Evolutionary conservation across 192 early-diverging fungal species (phyloP), one percentile per base, ranked within the genome.

Genomic region (Rhizophagus prolifer): DNA sequence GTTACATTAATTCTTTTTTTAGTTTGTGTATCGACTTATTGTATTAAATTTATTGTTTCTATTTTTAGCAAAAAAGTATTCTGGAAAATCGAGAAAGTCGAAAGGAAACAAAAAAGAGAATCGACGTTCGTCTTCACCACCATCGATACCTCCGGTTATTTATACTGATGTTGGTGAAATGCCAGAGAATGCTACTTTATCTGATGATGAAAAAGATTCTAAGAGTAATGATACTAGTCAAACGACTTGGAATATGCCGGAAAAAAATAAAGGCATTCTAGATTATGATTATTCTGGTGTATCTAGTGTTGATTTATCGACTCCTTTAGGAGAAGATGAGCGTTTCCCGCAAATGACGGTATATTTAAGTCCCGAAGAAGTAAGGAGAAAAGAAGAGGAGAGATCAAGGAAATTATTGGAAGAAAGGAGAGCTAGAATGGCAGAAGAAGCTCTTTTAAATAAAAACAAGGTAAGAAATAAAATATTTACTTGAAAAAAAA

Each of bases 111-210:
- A 82, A 71, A 79, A 78, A 77, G 64, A 76, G 16, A 12, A 50
- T 8, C 50, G 8, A 13, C 44, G 41, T 59, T 67, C 70, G 0
- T 72, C 77, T 1, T 70, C 80, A 12, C 81, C 84, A 19, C 80
- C 85, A 1, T 78, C 83, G 0, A 47, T 58, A 2, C 67, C 64
- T 19, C 85, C 82, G 4, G 72, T 86, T 7, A 82, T 86, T 30
- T 88, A 87, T 72, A 87, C 88, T 16, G 82, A 86, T 63, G 21
- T 78, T 26, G 88, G 88, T 66, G 88, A 90, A 34, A 88, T 88
- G 83, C 88, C 88, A 1, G 88, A 90, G 64, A 84, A 88, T 76
- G 88, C 87, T 8, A 83, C 78, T 23, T 23, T 83, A 16, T 87
- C 87, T 28, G 88, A 90, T 12, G 87, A 87, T 6, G 76, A 77